Base-by-base conservation (phyloP, 2,329 filamentous ascomycete species). In the Ophiostoma sp. region DNA sequence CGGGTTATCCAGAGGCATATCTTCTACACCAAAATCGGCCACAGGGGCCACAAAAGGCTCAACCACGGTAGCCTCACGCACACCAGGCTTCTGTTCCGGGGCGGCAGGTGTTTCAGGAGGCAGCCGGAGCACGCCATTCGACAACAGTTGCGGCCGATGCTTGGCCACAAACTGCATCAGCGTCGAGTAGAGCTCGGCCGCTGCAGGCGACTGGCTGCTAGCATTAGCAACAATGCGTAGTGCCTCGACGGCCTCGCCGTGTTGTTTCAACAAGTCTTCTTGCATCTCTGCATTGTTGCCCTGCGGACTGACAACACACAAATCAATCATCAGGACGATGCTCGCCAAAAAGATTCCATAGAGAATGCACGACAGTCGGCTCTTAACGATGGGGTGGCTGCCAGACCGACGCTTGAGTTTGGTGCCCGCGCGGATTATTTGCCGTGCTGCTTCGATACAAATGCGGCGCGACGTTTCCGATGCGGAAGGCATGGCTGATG, bases 291-390 rank as follows among this genome's bases (percentile, higher is more conserved):
- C 13, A 31, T 27, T n/a, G 6, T 41, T 31, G 0, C 36, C n/a
- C 13, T 41, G n/a, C 17, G 39, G 35, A 11, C 41, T 44, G 15
- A 60, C 69, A 10, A 67, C 67, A n/a, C 70, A 71, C 64, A 71
- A 23, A 66, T 71, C 70, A 6, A 71, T 65, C 68, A 71, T 31
- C 31, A 71, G 33, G 3, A 69, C 70, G 39, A 71, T 71, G 39
- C 64, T 66, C 0, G 70, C 68, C 8, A 71, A n/a, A 17, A 69
- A 69, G 4, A 71, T 65, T 33, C 68, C 68, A 15, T 71, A 71
- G 8, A 71, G 33, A 11, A 69, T 67, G 20, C 68, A 69, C 33
- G 70, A 65, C 39, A 71, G 54, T 6, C 68, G 68, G 33, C 27
- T 67, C 39, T 67, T 57, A 4, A 71, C 65, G 3, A 71, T 65